These are phyloP conservation scores for Penicillium italicum DNA, from an alignment of 2,329 filamentous ascomycete genomes.

Conservation along the genomic window DNA sequence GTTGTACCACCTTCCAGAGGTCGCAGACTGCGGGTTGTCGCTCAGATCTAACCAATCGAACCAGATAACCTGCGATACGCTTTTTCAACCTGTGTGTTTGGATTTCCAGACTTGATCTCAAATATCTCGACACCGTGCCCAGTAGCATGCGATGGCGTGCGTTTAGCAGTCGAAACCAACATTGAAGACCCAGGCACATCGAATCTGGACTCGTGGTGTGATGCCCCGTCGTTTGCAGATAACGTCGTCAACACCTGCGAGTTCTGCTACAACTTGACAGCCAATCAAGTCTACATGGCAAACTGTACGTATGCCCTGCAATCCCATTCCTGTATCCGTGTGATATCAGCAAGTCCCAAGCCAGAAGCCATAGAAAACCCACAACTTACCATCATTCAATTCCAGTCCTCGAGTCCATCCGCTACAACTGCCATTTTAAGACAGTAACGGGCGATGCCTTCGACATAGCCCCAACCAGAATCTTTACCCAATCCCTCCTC, in stretches of 20 bases:
- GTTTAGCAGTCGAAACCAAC: conserved; percentile 31
- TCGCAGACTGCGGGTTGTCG: background rate
- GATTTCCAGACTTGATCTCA: conserved; percentile 33
- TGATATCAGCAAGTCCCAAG: background rate
- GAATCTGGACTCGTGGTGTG: conserved; percentile 40
- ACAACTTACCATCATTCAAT: conserved; percentile 1
- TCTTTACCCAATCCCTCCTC: conserved; percentile 42
- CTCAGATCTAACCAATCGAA: background rate
- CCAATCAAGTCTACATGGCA: conserved; percentile 39
- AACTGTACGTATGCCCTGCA: conserved; percentile 40
- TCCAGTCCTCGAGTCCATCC: conserved; percentile 45
- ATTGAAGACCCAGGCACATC: conserved; percentile 27
- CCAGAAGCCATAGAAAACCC: background rate
- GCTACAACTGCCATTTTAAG: conserved; percentile 44
- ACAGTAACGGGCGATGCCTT: conserved; percentile 37
- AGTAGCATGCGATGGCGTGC: conserved; percentile 40
- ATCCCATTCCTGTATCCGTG: background rate
- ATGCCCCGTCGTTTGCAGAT: conserved; percentile 38
- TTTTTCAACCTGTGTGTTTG: conserved; percentile 45
- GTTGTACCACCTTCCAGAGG: conserved; percentile 13
- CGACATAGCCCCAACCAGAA: conserved; percentile 38
- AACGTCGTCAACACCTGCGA: conserved; percentile 42
- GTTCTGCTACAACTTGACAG: conserved; percentile 44
- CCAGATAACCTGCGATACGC: conserved; percentile 47
- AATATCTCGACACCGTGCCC: conserved; percentile 45